Evolutionary conservation across 1,139 yeast genomes (phyloP).

Genomic region (Pichia sp.): DNA sequence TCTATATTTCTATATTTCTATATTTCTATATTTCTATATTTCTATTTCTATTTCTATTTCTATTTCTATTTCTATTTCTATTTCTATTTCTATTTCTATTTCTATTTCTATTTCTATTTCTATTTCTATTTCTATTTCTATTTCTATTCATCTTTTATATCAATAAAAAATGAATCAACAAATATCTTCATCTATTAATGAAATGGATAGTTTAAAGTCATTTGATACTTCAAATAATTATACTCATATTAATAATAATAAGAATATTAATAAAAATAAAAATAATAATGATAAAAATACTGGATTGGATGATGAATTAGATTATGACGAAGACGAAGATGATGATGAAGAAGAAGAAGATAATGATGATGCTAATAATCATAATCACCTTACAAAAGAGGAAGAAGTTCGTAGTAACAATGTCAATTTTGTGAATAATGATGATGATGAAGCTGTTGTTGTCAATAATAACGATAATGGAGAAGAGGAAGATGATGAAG

Average conservation of each 20-base stretch:
- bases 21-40: too few species aligned
- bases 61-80: too few species aligned
- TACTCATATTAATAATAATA: not conserved
- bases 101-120: too few species aligned
- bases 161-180: too few species aligned
- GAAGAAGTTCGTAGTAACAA: conserved; percentile 21
- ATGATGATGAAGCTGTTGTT: conserved; percentile 15
- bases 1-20: too few species aligned
- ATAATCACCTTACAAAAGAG: not conserved
- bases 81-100: too few species aligned
- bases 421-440: conserved; percentile 8
- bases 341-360: conserved; percentile 18
- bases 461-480: conserved; percentile 21
- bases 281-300: conserved; percentile 11
- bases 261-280: not conserved
- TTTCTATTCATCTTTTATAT: too few species aligned
- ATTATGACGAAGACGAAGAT: not conserved
- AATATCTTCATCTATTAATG: too few species aligned
- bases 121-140: too few species aligned
- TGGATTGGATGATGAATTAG: not conserved
- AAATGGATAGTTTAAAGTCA: too few species aligned
- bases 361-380: conserved; percentile 16
- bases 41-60: too few species aligned
- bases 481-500: not conserved
- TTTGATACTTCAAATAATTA: too few species aligned